phyloP scores from a whole-genome alignment of 371 early-diverging fungal species.

The Coemansia sp. region DNA sequence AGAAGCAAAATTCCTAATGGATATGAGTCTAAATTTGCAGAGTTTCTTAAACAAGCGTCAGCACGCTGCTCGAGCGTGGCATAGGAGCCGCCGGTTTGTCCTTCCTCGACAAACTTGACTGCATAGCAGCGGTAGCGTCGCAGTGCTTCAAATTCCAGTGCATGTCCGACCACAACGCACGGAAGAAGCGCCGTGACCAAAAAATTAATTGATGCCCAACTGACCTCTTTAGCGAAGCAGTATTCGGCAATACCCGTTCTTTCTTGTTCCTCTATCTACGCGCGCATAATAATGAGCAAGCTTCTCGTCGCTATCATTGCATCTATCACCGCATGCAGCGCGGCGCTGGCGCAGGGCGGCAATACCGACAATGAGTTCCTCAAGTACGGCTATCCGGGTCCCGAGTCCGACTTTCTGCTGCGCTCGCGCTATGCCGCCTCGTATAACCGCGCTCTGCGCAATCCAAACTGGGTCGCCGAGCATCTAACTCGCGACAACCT shows the following conservation, averaged over 20 bases:
- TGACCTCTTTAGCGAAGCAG: too few species aligned
- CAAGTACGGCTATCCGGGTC: constrained; percentile 53
- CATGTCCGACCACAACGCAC: constrained; percentile 44
- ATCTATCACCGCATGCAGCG: too few species aligned
- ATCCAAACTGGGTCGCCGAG: constrained; percentile 81
- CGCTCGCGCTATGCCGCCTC: constrained; percentile 63
- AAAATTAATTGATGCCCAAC: neutral
- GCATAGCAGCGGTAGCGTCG: constrained; percentile 45
- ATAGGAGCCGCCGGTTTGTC: constrained; percentile 75
- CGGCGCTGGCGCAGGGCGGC: neutral
- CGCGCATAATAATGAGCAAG: too few species aligned
- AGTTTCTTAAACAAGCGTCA: constrained; percentile 54
- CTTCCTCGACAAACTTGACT: constrained; percentile 71
- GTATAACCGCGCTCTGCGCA: constrained; percentile 74
- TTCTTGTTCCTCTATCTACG: too few species aligned
- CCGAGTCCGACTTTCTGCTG: constrained; percentile 60
- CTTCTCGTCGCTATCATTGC: too few species aligned
- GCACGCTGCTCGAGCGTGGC: constrained; percentile 72
- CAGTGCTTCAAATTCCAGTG: constrained; percentile 40
- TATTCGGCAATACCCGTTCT: too few species aligned
- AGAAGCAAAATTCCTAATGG: too few species aligned
- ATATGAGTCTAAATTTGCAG: too few species aligned
- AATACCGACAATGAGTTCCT: constrained; percentile 25
- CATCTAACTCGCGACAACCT: constrained; percentile 71
- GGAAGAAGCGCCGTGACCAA: constrained; percentile 29